These are phyloP conservation scores for Geotrichum carabidarum DNA, from an alignment of 1,139 yeast genomes.

Conservation along the genomic window DNA sequence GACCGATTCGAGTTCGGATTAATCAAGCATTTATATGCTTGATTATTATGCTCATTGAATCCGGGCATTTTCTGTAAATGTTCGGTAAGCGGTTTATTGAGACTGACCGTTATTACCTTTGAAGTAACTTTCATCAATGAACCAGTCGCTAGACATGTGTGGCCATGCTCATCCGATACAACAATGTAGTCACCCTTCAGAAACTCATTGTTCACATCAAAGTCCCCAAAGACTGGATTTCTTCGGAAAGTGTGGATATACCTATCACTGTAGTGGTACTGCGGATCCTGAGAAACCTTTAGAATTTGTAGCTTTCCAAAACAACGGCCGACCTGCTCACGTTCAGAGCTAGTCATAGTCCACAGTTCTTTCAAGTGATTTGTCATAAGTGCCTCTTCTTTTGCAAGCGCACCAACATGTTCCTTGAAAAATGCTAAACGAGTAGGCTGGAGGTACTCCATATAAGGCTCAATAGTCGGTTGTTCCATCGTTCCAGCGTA, in stretches of 20 bases:
- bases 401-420: constrained; percentile 68
- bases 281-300: too few species aligned
- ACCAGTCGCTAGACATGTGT: constrained; percentile 68
- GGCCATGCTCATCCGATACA: constrained; percentile 76
- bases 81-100: constrained; percentile 49
- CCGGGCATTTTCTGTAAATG: constrained; percentile 41
- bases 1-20: constrained; percentile 22
- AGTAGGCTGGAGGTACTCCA: constrained; percentile 39
- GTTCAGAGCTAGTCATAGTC: constrained; percentile 53
- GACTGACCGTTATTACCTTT: constrained; percentile 40
- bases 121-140: constrained; percentile 43
- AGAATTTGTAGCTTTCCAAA: constrained; percentile 33
- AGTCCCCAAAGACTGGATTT: neutral
- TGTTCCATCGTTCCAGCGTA: constrained; percentile 35
- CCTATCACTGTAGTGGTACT: too few species aligned
- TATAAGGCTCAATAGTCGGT: constrained; percentile 39
- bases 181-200: constrained; percentile 43
- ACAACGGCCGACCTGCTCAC: constrained; percentile 62
- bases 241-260: too few species aligned
- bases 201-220: constrained; percentile 26
- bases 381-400: constrained; percentile 61
- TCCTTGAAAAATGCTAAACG: constrained; percentile 55
- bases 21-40: constrained; percentile 48
- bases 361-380: constrained; percentile 60
- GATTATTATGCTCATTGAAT: constrained; percentile 46